Evolutionary conservation across 139 green algal species (phyloP), one percentile per base, ranked within the genome.

Genomic region (Nannochloris sp.): DNA sequence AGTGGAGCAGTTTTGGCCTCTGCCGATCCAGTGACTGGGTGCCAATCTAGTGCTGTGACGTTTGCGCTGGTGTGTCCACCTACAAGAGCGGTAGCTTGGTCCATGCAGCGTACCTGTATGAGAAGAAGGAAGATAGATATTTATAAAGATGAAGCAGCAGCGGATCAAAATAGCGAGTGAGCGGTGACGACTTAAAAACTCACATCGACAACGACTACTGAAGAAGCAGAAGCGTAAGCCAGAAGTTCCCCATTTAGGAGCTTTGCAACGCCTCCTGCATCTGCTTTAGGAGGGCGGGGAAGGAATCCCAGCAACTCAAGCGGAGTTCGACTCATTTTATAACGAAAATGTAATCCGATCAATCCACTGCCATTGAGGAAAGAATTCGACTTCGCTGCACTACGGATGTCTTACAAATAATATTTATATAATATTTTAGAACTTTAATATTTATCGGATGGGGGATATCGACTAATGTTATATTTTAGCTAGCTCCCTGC

Each of bases 21-120:
- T 10, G 39, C 38, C 0, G 44, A 34, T 4, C 37, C 67, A 46
- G 47, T 58, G 14, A 37, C 53, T 1, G 63, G 53, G 37, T 72
- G 67, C 87, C 87, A 93, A 33, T 76, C 83, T 13, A 93, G 67
- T 7, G 81, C 75, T 0, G 86, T 88, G 14, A 93, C 81, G 0
- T 59, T 30, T 2, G 80, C 64, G 53, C 69, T 72, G 5, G 70
- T 73, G 70, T 93, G 83, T 1, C 57, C 75, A 5, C 80, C 86
- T 8, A 84, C 72, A 54, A 90, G 59, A 25, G 82, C 72, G 36
- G 64, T 78, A 88, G 76, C 13, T 53, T 1, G 5, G 29, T 53
- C 25, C 13, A 38, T 15, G 25, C 23, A 8, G 13, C 10, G 6
- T 38, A 60, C 44, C 56, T 23, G 13, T 23, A 35, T 8, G n/a